phyloP scores from a whole-genome alignment of 306 rosid species.

The Abrus precatorius region DNA sequence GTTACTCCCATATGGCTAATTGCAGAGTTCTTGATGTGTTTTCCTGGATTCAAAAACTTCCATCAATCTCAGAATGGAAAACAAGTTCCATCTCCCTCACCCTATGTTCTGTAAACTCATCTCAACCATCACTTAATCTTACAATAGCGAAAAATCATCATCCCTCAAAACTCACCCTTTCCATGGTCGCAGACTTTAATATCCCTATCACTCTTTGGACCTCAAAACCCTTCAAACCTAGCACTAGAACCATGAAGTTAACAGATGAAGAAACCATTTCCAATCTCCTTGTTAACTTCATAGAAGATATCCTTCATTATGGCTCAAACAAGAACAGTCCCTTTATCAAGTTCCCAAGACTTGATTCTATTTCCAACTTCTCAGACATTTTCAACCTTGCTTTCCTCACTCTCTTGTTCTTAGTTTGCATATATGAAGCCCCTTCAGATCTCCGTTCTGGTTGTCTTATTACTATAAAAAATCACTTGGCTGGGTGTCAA shows the following conservation, averaged over 20 bases:
- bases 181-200: slow-evolving; percentile 69
- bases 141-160: slow-evolving; percentile 61
- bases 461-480: slow-evolving; percentile 63
- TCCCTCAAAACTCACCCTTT: slow-evolving; percentile 54
- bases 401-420: slow-evolving; percentile 73
- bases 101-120: slow-evolving; percentile 64
- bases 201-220: slow-evolving; percentile 84
- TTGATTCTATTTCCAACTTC: slow-evolving; percentile 55
- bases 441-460: slow-evolving; percentile 68
- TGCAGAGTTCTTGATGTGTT: slow-evolving; percentile 66
- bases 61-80: slow-evolving; percentile 80
- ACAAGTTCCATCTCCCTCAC: slow-evolving; percentile 57
- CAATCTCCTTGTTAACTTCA: slow-evolving; percentile 66
- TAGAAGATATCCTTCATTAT: slow-evolving; percentile 76
- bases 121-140: slow-evolving; percentile 81
- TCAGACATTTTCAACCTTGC: slow-evolving; percentile 72
- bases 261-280: slow-evolving; percentile 59
- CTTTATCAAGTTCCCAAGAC: slow-evolving; percentile 61
- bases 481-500: slow-evolving; percentile 52
- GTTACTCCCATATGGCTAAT: slow-evolving; percentile 64
- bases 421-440: slow-evolving; percentile 85
- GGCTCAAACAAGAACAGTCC: slow-evolving; percentile 66
- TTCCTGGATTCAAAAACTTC: slow-evolving; percentile 84
- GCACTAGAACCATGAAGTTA: slow-evolving; percentile 45
- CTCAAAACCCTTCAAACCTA: slow-evolving; percentile 71